phyloP scores from a whole-genome alignment of 345 rosid genomes.

The Erodium maritimum region DNA sequence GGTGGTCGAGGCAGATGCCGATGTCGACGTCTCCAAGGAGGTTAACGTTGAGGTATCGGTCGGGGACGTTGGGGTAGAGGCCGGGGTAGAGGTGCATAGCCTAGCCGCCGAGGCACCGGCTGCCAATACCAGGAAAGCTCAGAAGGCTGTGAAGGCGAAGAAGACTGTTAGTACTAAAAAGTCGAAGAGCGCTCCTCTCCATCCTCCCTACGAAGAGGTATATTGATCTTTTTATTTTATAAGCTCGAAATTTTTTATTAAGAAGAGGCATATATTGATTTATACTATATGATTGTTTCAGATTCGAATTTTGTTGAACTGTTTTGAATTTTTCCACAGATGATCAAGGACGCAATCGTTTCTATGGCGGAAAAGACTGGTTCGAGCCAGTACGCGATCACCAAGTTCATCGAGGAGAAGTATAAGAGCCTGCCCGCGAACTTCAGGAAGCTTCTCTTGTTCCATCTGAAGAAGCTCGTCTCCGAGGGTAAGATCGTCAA shows the following conservation, averaged over 20 bases:
- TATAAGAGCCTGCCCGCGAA: constrained; percentile 50
- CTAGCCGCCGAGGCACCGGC: constrained; percentile 27
- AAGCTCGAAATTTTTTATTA: too few relatives aligned
- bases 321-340: constrained; percentile 32
- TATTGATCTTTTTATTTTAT: background rate
- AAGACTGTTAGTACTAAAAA: constrained; percentile 33
- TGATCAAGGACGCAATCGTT: constrained; percentile 61
- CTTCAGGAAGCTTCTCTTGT: constrained; percentile 53
- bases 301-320: background rate
- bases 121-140: constrained; percentile 15
- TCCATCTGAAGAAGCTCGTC: constrained; percentile 59
- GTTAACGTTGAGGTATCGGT: constrained; percentile 24
- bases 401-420: constrained; percentile 71
- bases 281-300: too few relatives aligned
- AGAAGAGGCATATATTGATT: too few relatives aligned
- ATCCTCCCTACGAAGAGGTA: constrained; percentile 75
- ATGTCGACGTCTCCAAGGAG: constrained; percentile 48
- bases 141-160: constrained; percentile 39
- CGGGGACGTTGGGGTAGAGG: constrained; percentile 14
- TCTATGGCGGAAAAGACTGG: constrained; percentile 73
- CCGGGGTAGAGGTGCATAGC: background rate
- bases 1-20: too few relatives aligned
- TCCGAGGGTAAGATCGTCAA: constrained; percentile 54
- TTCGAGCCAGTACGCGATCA: constrained; percentile 80
- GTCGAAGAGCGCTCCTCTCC: constrained; percentile 22